These are phyloP conservation scores for Cyberlindnera subsufficiens DNA, from an alignment of 805 yeast genomes.

Conservation along the genomic window DNA sequence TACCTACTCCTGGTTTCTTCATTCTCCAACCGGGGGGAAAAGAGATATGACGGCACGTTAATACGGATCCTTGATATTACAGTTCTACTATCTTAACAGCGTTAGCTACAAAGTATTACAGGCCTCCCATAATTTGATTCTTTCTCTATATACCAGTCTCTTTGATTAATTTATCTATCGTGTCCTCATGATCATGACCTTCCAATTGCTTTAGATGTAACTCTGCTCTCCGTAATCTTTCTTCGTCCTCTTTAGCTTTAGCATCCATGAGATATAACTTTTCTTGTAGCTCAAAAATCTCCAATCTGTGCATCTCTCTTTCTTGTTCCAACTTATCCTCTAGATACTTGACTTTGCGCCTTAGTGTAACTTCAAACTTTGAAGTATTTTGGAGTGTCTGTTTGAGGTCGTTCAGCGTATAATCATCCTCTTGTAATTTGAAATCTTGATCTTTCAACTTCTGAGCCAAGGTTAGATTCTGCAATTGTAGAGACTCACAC, in stretches of 20 bases:
- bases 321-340: slow-evolving; percentile 23
- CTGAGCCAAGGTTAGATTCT: slow-evolving; percentile 9
- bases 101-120: too few relatives aligned
- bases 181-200: slow-evolving; percentile 8
- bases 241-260: slow-evolving; percentile 21
- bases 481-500: slow-evolving; percentile 8
- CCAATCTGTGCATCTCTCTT: slow-evolving; percentile 20
- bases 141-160: slow-evolving; percentile 1
- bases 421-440: slow-evolving; percentile 9
- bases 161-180: slow-evolving; percentile 11
- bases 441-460: slow-evolving; percentile 15
- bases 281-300: slow-evolving; percentile 25
- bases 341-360: slow-evolving; percentile 17
- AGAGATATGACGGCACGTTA: too few relatives aligned
- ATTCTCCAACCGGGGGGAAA: too few relatives aligned
- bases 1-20: too few relatives aligned
- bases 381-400: slow-evolving; percentile 7
- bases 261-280: slow-evolving; percentile 20
- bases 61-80: too few relatives aligned
- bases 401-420: slow-evolving; percentile 10
- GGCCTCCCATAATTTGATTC: too few relatives aligned
- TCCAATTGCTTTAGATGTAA: slow-evolving; percentile 26
- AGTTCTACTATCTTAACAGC: too few relatives aligned
- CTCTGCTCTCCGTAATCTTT: slow-evolving; percentile 17
- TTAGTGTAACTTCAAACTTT: slow-evolving; percentile 14